Conservation (phyloP, 257 asterid species). For the Primulina tabacum region DNA sequence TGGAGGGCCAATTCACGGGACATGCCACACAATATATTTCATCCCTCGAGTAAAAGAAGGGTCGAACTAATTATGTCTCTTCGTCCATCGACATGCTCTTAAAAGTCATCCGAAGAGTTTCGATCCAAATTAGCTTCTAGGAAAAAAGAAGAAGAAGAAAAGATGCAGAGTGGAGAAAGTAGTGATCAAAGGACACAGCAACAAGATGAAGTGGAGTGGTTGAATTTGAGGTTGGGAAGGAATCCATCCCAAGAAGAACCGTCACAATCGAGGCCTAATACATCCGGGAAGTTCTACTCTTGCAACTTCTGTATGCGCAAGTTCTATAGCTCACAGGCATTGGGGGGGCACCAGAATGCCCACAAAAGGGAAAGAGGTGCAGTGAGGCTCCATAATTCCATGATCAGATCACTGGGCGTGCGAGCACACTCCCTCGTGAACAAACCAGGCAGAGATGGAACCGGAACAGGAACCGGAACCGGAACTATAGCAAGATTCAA, state of each 20-base stretch:
- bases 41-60: neutral
- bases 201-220: conserved; percentile 51
- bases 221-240: conserved; percentile 62
- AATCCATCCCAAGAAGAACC: conserved; percentile 39
- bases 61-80: too few species aligned
- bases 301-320: conserved; percentile 95
- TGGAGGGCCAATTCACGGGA: too few species aligned
- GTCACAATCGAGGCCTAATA: conserved; percentile 38
- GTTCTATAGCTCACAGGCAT: conserved; percentile 90
- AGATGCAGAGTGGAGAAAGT: conserved; percentile 43
- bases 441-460: conserved; percentile 52
- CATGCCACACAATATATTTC: too few species aligned
- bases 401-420: conserved; percentile 82
- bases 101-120: conserved; percentile 1
- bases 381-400: conserved; percentile 44
- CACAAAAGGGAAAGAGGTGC: conserved; percentile 96
- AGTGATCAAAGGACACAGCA: conserved; percentile 28
- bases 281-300: conserved; percentile 62
- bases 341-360: conserved; percentile 98
- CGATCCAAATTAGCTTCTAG: conserved; percentile 17
- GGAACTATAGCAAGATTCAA: conserved; percentile 34
- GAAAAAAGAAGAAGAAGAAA: neutral
- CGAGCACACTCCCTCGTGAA: conserved; percentile 64
- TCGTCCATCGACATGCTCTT: conserved; percentile 22
- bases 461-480: neutral